Base-by-base conservation (phyloP, 2,329 filamentous ascomycete genomes). In the Penicillium brasilianum region DNA sequence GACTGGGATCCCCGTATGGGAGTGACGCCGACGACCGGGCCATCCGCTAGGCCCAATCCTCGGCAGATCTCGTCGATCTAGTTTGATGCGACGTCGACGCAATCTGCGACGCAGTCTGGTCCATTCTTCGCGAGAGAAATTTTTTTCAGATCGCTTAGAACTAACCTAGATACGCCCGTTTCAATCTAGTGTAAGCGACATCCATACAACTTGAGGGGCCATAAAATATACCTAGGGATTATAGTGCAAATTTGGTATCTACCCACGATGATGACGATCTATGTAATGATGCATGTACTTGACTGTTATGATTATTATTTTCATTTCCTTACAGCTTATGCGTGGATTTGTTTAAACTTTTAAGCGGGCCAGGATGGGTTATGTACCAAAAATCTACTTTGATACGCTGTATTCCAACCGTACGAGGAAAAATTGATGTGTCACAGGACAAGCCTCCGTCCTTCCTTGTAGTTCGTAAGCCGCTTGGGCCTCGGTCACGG, bases 61-160 rank as follows among this genome's bases (percentile, higher is more conserved):
- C 28, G 46, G 46, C 46, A 50, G 46, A 50, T 50, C 46, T 50
- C 18, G 46, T 34, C 46, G 46, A 50, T 50, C 46, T 50, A 50
- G 46, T 20, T 50, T 50, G 46, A 50, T 50, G 28, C 46, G 46
- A 50, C 46, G 46, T 50, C 46, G 46, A 50, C 46, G 46, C 46
- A 32, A 50, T 49, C 16, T 20, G 28, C 28, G 28, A 34, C 46
- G 9, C 6, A 50, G 46, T 20, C 28, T 20, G 13, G 28, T 32
- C 46, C 46, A 18, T 50, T 25, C 46, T 34, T 34, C 28, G n/a
- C 16, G 25, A 28, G n/a, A 20, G 30, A 14, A 34, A 34, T 20
- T 18, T 10, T 18, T 34, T 34, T 32, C 28, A 50, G 28, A 14
- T 50, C 46, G 46, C 46, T 50, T 50, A 50, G n/a, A 7, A n/a